Percentiles rank a stretch among this genome's conserved stretches.
Conservation (phyloP, 495 filamentous ascomycete genomes). For the Coniosporium apollinis region DNA sequence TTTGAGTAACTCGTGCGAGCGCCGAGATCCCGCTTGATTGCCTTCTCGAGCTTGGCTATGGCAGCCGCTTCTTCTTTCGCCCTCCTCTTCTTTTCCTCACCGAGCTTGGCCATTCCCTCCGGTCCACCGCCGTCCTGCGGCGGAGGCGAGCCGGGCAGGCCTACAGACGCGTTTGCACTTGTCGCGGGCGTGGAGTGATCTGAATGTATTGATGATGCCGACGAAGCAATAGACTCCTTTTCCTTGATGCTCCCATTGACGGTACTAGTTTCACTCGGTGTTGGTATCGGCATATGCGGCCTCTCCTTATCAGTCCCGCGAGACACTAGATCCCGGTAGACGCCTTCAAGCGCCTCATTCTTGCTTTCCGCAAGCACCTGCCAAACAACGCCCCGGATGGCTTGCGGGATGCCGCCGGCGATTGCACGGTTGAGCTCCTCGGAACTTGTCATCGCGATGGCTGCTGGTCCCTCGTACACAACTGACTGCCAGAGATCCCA, state of each 20-base stretch:
- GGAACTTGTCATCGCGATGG: slow-evolving; percentile 65
- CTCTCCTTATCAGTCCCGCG: slow-evolving; percentile 57
- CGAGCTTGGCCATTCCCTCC: slow-evolving; percentile 47
- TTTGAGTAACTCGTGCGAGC: slow-evolving; percentile 92
- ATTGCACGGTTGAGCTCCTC: slow-evolving; percentile 83
- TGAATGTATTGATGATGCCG: slow-evolving; percentile 68
- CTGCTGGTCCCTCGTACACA: slow-evolving; percentile 80
- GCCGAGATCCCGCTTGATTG: slow-evolving; percentile 77
- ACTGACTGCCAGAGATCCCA: slow-evolving; percentile 98
- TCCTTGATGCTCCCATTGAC: slow-evolving; percentile 34
- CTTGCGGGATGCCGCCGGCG: slow-evolving; percentile 81
- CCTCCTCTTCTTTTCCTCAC: slow-evolving; percentile 54
- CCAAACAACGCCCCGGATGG: slow-evolving; percentile 93
- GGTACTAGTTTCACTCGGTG: slow-evolving; percentile 18
- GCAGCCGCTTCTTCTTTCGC: slow-evolving; percentile 56
- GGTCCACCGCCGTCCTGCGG: slow-evolving; percentile 40
- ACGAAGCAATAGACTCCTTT: slow-evolving; percentile 49
- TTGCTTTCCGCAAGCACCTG: slow-evolving; percentile 91
- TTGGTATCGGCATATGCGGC: slow-evolving; percentile 22
- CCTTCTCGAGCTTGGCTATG: slow-evolving; percentile 72
- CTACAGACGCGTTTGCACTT: too few relatives aligned
- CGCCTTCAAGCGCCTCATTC: slow-evolving; percentile 71
- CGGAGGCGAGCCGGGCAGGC: slow-evolving; percentile 40
- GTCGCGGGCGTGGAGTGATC: slow-evolving; percentile 51
- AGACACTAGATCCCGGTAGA: slow-evolving; percentile 67